Base-by-base conservation (phyloP, 2,329 filamentous ascomycete genomes). In the Trichoderma citrinoviride region DNA sequence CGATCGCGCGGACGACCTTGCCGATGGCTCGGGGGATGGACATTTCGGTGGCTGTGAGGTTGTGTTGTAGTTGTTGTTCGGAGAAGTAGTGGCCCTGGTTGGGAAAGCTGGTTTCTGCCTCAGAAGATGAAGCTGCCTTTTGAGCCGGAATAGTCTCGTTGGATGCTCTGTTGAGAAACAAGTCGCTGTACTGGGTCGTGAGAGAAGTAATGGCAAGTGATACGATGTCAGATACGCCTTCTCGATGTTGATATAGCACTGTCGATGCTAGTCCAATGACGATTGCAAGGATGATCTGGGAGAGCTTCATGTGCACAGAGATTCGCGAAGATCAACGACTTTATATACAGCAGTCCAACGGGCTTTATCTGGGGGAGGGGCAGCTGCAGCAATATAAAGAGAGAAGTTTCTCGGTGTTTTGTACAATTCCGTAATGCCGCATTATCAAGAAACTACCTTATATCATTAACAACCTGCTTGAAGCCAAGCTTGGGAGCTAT, bases 1-100 rank as follows among this genome's bases (percentile, higher is more conserved):
- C 92, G 66, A 90, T 78, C 67, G 94, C 94, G 50, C 92, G 84
- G 77, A 97, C 93, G 70, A 90, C 87, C 78, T 93, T 91, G 70
- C 87, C 87, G 75, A 98, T 94, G 56, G 88, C 85, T 73, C 95
- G 87, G 29, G 90, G 83, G 67, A 87, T 77, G 49, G 90, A 85
- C 85, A 90, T 90, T 65, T 86, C 81, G 68, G 80, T 75, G 23
- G 29, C 55, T 61, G 57, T 43, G 67, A 67, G 54, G 63, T 71
- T 69, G 43, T 71, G 70, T 21, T 67, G 44, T 8, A n/a, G n/a
- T n/a, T n/a, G n/a, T n/a, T n/a, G n/a, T n/a, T n/a, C n/a, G n/a
- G n/a, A n/a, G n/a, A n/a, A n/a, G n/a, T n/a, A n/a, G n/a, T 58
- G 7, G 1, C 15, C 40, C 41, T 25, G 7, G 43, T 60, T 37